phyloP scores from a whole-genome alignment of 306 rosid genomes.

The Fagus crenata region DNA sequence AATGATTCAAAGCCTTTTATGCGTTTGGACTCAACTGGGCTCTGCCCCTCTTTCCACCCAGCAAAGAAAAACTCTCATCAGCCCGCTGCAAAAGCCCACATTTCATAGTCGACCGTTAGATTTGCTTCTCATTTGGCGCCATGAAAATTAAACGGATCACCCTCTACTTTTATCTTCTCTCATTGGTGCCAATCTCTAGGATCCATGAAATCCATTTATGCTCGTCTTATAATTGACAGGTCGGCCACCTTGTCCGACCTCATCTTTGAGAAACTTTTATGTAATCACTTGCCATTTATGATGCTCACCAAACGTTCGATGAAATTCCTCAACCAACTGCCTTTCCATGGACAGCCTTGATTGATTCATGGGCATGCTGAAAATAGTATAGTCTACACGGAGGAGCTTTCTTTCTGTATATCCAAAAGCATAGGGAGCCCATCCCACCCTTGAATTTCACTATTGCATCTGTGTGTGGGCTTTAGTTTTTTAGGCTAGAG shows the following conservation, averaged over 20 bases:
- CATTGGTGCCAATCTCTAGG: conserved; percentile 1
- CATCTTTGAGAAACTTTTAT: conserved; percentile 12
- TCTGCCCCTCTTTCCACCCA: too few species aligned
- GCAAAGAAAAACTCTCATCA: too few species aligned
- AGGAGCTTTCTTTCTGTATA: neutral
- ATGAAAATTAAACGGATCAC: neutral
- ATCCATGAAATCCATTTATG: neutral
- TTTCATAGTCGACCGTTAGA: conserved; percentile 7
- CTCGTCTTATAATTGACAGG: neutral
- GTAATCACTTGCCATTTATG: neutral
- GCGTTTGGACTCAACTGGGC: too few species aligned
- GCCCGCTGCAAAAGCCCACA: too few species aligned
- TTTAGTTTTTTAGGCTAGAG: conserved; percentile 4
- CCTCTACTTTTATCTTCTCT: too few species aligned
- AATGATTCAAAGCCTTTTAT: too few species aligned
- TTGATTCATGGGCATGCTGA: conserved; percentile 20
- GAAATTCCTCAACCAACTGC: conserved; percentile 22
- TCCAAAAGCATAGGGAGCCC: neutral
- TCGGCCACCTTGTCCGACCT: conserved; percentile 2
- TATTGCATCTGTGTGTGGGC: conserved; percentile 2
- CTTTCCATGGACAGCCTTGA: conserved; percentile 14
- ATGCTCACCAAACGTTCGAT: conserved; percentile 17
- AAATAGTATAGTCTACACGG: neutral
- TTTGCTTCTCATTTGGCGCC: conserved; percentile 26
- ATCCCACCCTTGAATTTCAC: conserved; percentile 8